Evolutionary conservation across 2,329 filamentous ascomycete species (phyloP), one percentile per base, ranked within the genome.

Genomic region (Claviceps digitariae): DNA sequence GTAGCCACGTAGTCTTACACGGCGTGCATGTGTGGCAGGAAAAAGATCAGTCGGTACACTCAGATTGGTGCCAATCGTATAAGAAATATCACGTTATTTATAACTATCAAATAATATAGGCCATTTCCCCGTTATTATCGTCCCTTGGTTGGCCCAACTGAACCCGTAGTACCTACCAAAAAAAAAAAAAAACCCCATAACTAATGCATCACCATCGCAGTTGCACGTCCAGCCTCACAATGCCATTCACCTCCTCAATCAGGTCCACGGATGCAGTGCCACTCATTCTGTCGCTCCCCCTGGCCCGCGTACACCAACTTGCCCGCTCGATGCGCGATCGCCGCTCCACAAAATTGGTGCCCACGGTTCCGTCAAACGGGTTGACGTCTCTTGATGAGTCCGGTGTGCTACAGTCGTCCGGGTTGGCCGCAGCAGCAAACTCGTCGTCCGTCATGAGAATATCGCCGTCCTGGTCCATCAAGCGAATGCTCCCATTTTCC

Each of bases 221-320:
- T 58, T 71, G 68, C 58, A 72, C 59, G 54, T 71, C 66, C 48
- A 73, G 61, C 57, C 67, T 64, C 31, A 65, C 62, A 52, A 71
- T 64, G 12, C 66, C 67, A n/a, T 59, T 63, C 23, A 67, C 51
- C 50, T 69, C 64, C 55, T 68, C 67, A 15, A 69, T 63, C 43
- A 69, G 53, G 55, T 66, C 65, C 51, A 63, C 55, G 40, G 58
- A 61, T 29, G 63, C 53, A 15, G 56, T 62, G 29, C 60, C 59
- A 40, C 57, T 62, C 56, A 57, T 57, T 41, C 56, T 50, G 23
- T 57, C 53, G 5, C 55, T 44, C 21, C 45, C 40, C 46, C 57
- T 36, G 25, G 48, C 48, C 44, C 53, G 43, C 25, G 27, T 47
- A 50, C 36, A 52, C 50, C 51, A 55, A 48, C 47, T 55, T 23